Base-by-base conservation (phyloP, 75 land plant species). In the Sequoiadendron giganteum region DNA sequence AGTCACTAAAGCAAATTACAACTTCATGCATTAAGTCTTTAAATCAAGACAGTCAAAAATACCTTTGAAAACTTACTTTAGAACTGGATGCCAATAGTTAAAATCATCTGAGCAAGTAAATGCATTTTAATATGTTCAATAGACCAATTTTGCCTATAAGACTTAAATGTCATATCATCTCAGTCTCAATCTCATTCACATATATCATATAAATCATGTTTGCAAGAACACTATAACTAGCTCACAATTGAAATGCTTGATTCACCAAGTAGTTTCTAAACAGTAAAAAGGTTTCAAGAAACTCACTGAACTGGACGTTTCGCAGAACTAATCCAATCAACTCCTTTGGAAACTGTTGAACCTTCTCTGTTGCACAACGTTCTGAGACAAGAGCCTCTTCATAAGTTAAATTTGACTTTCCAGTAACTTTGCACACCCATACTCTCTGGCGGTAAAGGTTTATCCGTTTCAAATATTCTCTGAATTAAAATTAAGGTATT, bases 361-460 rank as follows among this genome's bases (percentile, higher is more conserved):
- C 93, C 85, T 91, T 94, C 83, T 96, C 92, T 25, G 87, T 87
- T 21, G 99, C 99, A 55, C 83, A 90, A 40, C 92, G 84, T 82
- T 97, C 99, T 21, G 99, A 97, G 3, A 94, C 93, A 88, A 97
- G 87, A 16, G 99, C 99, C 77, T 96, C 96, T 88, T 97, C 99
- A 91, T 94, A 97, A 19, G 97, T 96, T 89, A 97, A 87, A 85
- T 95, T 94, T n/a, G 49, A 54, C 86, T 97, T 97, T 45, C 96
- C 98, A 15, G 97, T 95, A 28, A 94, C 92, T 91, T 95, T 95
- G 85, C 99, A 97, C 43, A 92, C 91, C 99, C 99, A 97, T 21
- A 94, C 85, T 88, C 95, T 92, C 85, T 91, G 92, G 1, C 96
- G 93, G 78, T 97, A 97, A 1, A 93, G 85, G 87, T 94, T 95